Evolutionary conservation across 164 flowering plant species (phyloP).

Genomic region (Macadamia tetraphylla): DNA sequence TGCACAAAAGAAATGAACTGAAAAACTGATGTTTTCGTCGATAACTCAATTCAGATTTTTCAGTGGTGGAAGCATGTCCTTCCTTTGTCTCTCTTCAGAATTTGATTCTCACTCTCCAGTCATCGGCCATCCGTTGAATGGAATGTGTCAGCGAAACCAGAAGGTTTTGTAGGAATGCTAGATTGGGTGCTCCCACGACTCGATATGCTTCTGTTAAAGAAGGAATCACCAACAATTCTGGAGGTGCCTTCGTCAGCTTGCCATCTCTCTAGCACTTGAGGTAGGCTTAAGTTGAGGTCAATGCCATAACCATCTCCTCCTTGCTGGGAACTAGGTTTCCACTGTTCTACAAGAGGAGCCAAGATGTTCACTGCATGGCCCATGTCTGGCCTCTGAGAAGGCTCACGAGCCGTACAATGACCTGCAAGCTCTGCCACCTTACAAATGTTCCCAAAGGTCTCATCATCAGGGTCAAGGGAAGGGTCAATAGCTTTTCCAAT

Average conservation of each 20-base stretch:
- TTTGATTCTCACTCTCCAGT: not conserved
- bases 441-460: conserved; percentile 34
- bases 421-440: conserved; percentile 51
- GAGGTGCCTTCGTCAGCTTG: conserved; percentile 30
- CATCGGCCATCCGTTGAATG: conserved; percentile 32
- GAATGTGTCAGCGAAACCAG: conserved; percentile 36
- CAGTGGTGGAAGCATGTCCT: not conserved
- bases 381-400: conserved; percentile 51
- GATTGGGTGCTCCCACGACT: conserved; percentile 22
- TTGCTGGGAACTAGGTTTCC: conserved; percentile 35
- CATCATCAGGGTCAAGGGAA: conserved; percentile 35
- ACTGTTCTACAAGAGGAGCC: conserved; percentile 49
- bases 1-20: not conserved
- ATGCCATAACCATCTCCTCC: conserved; percentile 26
- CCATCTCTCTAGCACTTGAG: conserved; percentile 35
- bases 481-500: conserved; percentile 31
- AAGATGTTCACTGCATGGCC: conserved; percentile 45
- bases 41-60: not conserved
- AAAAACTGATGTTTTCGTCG: not conserved
- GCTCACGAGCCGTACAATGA: conserved; percentile 51
- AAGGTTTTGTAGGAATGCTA: conserved; percentile 43
- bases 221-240: conserved; percentile 19
- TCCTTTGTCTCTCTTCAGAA: not conserved
- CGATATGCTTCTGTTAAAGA: conserved; percentile 13
- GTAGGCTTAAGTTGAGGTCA: conserved; percentile 30